Conservation (phyloP, 371 early-diverging fungal species). For the Zopfochytrium polystomum region DNA sequence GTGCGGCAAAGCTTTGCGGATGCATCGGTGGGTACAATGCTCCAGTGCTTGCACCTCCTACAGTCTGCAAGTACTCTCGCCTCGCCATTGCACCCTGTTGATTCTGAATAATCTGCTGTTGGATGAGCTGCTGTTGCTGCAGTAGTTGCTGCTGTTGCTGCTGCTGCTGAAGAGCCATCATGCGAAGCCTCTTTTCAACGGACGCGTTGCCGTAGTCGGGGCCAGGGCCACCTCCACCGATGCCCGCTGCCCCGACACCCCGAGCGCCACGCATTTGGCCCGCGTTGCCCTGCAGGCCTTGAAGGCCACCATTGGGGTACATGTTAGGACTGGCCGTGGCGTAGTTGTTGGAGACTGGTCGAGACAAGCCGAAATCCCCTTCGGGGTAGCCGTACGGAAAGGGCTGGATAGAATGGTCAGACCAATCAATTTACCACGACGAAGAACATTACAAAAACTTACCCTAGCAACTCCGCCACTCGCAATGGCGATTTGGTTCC, state of each 20-base stretch:
- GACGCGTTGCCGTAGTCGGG: not conserved
- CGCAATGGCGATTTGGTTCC: no score
- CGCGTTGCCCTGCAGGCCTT: conserved; percentile 7
- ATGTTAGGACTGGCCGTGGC: conserved; percentile 15
- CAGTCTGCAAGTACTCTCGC: conserved; percentile 37
- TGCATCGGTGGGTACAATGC: not conserved
- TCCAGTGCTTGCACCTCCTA: conserved; percentile 26
- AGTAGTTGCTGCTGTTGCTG: not conserved
- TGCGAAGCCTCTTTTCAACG: not conserved
- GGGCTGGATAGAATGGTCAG: no score
- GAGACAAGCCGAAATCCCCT: no score
- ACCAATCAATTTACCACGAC: no score
- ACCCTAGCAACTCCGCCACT: no score
- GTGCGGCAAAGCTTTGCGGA: not conserved
- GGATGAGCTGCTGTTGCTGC: conserved; percentile 10
- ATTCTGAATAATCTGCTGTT: conserved; percentile 4
- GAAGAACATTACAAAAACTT: no score
- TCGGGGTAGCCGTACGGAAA: no score
- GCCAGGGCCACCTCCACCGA: not conserved
- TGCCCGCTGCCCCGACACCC: not conserved
- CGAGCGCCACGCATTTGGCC: not conserved
- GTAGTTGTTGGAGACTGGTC: no score
- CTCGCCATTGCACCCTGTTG: not conserved
- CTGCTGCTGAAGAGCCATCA: not conserved
- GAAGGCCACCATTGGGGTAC: conserved; percentile 8